Evolutionary conservation across 2,329 filamentous ascomycete genomes (phyloP).

Genomic region (Ascochyta lentis): DNA sequence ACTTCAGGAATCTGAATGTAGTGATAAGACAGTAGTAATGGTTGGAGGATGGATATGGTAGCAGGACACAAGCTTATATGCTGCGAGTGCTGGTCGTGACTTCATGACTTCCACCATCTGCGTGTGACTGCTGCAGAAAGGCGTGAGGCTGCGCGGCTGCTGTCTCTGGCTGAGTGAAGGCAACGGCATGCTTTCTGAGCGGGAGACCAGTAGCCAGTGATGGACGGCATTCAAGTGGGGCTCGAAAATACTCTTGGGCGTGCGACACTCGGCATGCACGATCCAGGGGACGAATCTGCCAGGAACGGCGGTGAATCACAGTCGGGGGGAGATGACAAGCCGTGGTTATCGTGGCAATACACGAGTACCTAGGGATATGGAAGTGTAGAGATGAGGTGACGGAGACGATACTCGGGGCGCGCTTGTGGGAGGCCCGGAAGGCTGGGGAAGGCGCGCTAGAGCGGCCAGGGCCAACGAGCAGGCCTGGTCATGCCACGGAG

Average conservation of each 20-base stretch:
- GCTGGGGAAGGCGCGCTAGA: conserved; percentile 6
- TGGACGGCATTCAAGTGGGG: conserved; percentile 9
- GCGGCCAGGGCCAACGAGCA: not conserved
- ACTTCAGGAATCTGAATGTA: not conserved
- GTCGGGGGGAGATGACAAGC: conserved; percentile 2
- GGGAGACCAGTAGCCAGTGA: conserved; percentile 15
- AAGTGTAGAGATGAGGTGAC: conserved; percentile 1
- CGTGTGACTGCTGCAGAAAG: conserved; percentile 2
- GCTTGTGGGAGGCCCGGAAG: not conserved
- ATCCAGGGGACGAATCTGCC: conserved; percentile 1
- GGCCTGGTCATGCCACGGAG: not conserved
- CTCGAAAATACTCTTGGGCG: not conserved
- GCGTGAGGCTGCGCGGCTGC: conserved; percentile 6
- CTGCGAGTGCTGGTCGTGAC: not conserved
- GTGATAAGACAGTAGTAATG: not conserved
- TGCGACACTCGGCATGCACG: conserved; percentile 6
- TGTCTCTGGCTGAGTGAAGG: conserved; percentile 5
- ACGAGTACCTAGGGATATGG: not conserved
- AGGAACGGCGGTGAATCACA: not conserved
- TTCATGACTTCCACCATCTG: not conserved
- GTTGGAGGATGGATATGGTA: not conserved
- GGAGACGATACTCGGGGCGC: not conserved
- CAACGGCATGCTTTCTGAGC: conserved; percentile 10
- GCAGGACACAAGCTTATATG: not conserved
- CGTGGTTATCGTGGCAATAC: conserved; percentile 8